Conservation (phyloP, 2,329 filamentous ascomycete genomes). For the Pseudocercospora macadamiae region DNA sequence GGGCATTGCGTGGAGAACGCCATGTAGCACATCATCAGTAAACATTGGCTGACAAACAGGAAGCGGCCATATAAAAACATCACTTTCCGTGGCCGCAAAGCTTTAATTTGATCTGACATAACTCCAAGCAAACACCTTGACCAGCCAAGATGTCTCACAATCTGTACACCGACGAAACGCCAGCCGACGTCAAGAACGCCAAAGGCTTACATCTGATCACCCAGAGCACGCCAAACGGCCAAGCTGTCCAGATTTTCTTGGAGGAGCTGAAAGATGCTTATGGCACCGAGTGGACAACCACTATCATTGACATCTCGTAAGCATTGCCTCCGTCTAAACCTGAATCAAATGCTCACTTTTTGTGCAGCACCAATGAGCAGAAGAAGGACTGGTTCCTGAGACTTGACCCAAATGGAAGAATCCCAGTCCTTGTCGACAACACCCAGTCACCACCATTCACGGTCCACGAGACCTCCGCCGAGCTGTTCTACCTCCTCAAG, state of each 20-base stretch:
- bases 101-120: not conserved
- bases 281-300: constrained; percentile 53
- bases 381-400: constrained; percentile 60
- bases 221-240: constrained; percentile 55
- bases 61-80: not conserved
- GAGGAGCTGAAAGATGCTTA: constrained; percentile 58
- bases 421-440: constrained; percentile 57
- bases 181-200: constrained; percentile 50
- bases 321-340: not conserved
- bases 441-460: constrained; percentile 53
- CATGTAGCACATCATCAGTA: constrained; percentile 12
- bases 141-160: constrained; percentile 40
- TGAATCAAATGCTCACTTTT: not conserved
- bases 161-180: constrained; percentile 51
- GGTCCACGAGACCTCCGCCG: constrained; percentile 57
- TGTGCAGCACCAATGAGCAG: constrained; percentile 52
- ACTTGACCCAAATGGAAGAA: constrained; percentile 46
- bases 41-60: constrained; percentile 11
- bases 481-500: constrained; percentile 58
- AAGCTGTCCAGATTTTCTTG: constrained; percentile 58
- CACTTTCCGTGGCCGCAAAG: not conserved
- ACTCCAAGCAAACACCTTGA: not conserved
- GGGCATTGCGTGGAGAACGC: constrained; percentile 16
- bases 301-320: constrained; percentile 51
- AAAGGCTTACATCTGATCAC: constrained; percentile 59